Percentiles rank a stretch among this genome's conserved stretches.
Evolutionary conservation across 2,329 filamentous ascomycete species (phyloP).

Genomic region (Penicillium sp.): DNA sequence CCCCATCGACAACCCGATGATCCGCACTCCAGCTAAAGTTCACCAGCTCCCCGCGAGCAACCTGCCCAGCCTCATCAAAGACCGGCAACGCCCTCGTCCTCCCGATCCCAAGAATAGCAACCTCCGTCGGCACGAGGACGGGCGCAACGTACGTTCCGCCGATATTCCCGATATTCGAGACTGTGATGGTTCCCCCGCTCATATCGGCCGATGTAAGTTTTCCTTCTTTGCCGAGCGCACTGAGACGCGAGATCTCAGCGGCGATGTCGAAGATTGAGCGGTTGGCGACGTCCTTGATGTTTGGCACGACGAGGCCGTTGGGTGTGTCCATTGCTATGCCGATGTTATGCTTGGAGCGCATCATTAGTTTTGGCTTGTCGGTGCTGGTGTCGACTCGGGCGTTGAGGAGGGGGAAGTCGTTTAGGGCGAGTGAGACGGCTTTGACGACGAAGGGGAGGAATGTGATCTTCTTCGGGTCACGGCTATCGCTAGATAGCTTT

Average conservation of each 20-base stretch:
- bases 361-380: conserved; percentile 70
- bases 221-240: conserved; percentile 68
- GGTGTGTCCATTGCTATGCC: conserved; percentile 95
- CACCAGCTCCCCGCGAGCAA: conserved; percentile 75
- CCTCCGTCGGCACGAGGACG: conserved; percentile 85
- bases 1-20: conserved; percentile 90
- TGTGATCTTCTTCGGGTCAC: conserved; percentile 66
- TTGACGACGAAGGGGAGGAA: conserved; percentile 96
- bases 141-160: conserved; percentile 90
- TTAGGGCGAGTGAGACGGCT: conserved; percentile 80
- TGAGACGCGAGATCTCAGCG: conserved; percentile 70
- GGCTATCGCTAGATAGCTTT: conserved; percentile 65
- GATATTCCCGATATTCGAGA: conserved; percentile 95
- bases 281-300: conserved; percentile 77
- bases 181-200: conserved; percentile 83
- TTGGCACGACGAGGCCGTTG: conserved; percentile 81
- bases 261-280: conserved; percentile 78
- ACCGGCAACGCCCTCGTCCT: conserved; percentile 76
- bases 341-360: conserved; percentile 87
- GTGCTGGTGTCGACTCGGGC: conserved; percentile 69
- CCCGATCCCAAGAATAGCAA: conserved; percentile 88
- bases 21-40: conserved; percentile 97
- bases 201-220: conserved; percentile 75
- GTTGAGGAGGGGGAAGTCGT: conserved; percentile 83
- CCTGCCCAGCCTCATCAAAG: conserved; percentile 58